These are phyloP conservation scores for Vigna mungo DNA, from an alignment of 306 rosid genomes.

Conservation along the genomic window DNA sequence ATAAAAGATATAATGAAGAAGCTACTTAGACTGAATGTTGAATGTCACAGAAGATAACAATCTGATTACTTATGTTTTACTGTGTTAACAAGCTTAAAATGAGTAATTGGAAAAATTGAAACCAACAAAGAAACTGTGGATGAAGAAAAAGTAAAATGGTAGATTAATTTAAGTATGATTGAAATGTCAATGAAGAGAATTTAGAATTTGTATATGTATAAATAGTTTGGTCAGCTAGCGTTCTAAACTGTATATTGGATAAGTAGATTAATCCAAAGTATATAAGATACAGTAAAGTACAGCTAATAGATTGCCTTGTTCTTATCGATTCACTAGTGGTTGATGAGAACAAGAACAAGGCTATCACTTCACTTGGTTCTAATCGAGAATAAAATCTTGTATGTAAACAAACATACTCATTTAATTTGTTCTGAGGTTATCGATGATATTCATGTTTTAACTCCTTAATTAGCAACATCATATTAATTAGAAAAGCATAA, in stretches of 20 bases:
- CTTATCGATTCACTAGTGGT: constrained; percentile 11
- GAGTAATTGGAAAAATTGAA: background rate
- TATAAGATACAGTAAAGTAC: background rate
- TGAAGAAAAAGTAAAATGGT: background rate
- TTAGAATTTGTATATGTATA: background rate
- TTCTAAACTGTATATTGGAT: background rate
- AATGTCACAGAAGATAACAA: background rate
- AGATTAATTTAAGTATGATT: background rate
- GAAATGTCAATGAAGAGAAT: background rate
- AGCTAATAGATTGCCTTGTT: constrained; percentile 39
- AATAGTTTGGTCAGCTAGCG: background rate
- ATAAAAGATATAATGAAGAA: background rate
- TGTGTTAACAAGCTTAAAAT: background rate
- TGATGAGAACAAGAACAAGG: constrained; percentile 31
- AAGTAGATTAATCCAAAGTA: background rate
- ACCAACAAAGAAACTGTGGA: background rate
- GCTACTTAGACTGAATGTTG: background rate
- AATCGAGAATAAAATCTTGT: constrained; percentile 37
- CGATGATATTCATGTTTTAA: background rate
- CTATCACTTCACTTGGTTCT: constrained; percentile 40
- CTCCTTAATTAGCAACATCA: constrained; percentile 13
- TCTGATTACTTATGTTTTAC: background rate
- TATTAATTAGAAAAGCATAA: constrained; percentile 4
- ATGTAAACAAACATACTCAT: constrained; percentile 10
- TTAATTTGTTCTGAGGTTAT: constrained; percentile 7